phyloP scores from a whole-genome alignment of 306 rosid genomes.

The Potentilla sterilis region DNA sequence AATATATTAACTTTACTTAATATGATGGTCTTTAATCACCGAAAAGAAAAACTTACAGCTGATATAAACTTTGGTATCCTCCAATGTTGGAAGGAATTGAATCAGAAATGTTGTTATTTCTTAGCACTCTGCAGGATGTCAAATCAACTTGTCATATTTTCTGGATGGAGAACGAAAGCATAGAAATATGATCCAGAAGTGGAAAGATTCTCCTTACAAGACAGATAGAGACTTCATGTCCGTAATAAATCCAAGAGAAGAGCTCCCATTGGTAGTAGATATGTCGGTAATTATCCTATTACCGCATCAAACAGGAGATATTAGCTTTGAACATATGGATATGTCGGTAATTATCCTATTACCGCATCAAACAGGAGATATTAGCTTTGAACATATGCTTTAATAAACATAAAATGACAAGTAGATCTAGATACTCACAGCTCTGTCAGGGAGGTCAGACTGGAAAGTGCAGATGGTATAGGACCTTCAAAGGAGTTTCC shows the following conservation, averaged over 20 bases:
- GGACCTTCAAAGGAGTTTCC: conserved; percentile 78
- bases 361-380: conserved; percentile 18
- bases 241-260: conserved; percentile 61
- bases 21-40: conserved; percentile 6
- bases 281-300: conserved; percentile 61
- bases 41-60: conserved; percentile 46
- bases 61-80: conserved; percentile 43
- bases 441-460: conserved; percentile 58
- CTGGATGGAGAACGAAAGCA: conserved; percentile 10
- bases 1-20: background rate
- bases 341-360: conserved; percentile 62
- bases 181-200: background rate
- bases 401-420: background rate
- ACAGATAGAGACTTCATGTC: conserved; percentile 57
- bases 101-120: conserved; percentile 63
- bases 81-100: conserved; percentile 65
- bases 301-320: conserved; percentile 18
- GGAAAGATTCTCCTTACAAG: conserved; percentile 48
- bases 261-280: conserved; percentile 66
- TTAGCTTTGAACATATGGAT: conserved; percentile 45
- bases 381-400: conserved; percentile 22
- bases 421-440: conserved; percentile 50
- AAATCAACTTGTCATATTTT: conserved; percentile 18
- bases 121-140: conserved; percentile 57
- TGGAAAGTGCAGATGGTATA: conserved; percentile 63